Evolutionary conservation across 2,329 filamentous ascomycete species (phyloP).

Genomic region (Myrmaecium sp.): DNA sequence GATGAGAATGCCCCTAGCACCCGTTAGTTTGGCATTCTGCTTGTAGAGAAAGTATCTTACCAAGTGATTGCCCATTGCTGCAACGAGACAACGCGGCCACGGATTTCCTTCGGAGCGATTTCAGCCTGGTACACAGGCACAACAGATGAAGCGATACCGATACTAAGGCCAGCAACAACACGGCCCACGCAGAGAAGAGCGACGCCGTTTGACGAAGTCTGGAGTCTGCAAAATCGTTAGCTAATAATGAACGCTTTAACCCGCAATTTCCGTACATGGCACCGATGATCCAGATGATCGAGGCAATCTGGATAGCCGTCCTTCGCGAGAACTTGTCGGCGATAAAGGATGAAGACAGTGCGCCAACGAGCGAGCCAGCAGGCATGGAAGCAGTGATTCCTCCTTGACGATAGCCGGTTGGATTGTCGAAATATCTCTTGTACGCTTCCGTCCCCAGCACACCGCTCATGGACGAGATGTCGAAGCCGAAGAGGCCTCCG

Average conservation of each 20-base stretch:
- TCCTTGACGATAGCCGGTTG: conserved; percentile 7
- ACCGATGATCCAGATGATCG: conserved; percentile 21
- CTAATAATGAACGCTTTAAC: neutral
- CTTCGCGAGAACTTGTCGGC: conserved; percentile 19
- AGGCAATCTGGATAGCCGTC: conserved; percentile 17
- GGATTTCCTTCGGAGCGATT: conserved; percentile 36
- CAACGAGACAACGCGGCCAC: conserved; percentile 43
- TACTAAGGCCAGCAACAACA: conserved; percentile 67
- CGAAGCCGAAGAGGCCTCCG: conserved; percentile 30
- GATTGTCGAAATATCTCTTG: conserved; percentile 7
- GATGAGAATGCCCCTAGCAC: conserved; percentile 46
- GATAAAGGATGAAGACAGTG: conserved; percentile 19
- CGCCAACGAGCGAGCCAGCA: conserved; percentile 20
- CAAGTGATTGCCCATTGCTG: conserved; percentile 59
- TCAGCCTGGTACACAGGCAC: conserved; percentile 90
- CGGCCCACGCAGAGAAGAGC: conserved; percentile 39
- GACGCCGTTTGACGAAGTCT: conserved; percentile 8
- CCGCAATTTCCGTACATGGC: conserved; percentile 5
- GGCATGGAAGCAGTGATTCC: conserved; percentile 22
- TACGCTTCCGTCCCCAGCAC: conserved; percentile 27
- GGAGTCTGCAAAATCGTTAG: conserved; percentile 1
- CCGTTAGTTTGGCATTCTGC: neutral
- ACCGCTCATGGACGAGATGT: conserved; percentile 38
- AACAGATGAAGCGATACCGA: conserved; percentile 79
- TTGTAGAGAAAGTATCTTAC: conserved; percentile 8